phyloP scores from a whole-genome alignment of 768 basidiomycete species.

The Suillus weaverae region DNA sequence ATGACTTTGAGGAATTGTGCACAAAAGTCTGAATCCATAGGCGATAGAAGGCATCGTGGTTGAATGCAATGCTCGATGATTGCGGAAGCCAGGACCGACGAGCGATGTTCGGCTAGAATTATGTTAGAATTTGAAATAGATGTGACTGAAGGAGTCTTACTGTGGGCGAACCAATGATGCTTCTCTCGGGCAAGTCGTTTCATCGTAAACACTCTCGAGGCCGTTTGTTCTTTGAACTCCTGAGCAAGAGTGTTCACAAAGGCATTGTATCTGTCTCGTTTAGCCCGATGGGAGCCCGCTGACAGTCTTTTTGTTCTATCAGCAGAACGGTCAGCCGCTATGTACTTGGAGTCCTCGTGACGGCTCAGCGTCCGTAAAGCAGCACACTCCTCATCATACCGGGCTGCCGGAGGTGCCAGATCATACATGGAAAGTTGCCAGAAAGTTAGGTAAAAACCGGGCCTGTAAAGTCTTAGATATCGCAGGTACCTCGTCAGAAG shows the following conservation, averaged over 20 bases:
- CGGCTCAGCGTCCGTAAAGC: conserved; percentile 60
- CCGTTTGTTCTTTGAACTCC: conserved; percentile 77
- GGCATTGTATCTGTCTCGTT: conserved; percentile 65
- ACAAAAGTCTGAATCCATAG: conserved; percentile 95
- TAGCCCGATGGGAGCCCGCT: conserved; percentile 56
- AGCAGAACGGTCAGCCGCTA: conserved; percentile 67
- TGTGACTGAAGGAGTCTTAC: conserved; percentile 30
- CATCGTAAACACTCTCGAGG: conserved; percentile 69
- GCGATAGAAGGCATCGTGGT: conserved; percentile 89
- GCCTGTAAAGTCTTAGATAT: conserved; percentile 44
- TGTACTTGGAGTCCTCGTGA: conserved; percentile 65
- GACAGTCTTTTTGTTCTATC: conserved; percentile 60
- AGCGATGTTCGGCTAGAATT: conserved; percentile 33
- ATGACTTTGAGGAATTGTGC: conserved; percentile 87
- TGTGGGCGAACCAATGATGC: conserved; percentile 77
- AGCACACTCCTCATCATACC: conserved; percentile 79
- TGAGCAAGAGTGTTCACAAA: conserved; percentile 59
- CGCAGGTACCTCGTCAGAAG: conserved; percentile 10
- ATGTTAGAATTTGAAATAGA: not conserved
- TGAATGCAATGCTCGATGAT: conserved; percentile 91
- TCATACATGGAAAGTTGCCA: conserved; percentile 97
- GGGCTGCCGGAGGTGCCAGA: conserved; percentile 69
- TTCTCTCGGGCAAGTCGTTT: conserved; percentile 79
- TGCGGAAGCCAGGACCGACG: conserved; percentile 52
- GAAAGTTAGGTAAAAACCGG: conserved; percentile 92